Base-by-base conservation (phyloP, 768 basidiomycete genomes). In the Suillus discolor region DNA sequence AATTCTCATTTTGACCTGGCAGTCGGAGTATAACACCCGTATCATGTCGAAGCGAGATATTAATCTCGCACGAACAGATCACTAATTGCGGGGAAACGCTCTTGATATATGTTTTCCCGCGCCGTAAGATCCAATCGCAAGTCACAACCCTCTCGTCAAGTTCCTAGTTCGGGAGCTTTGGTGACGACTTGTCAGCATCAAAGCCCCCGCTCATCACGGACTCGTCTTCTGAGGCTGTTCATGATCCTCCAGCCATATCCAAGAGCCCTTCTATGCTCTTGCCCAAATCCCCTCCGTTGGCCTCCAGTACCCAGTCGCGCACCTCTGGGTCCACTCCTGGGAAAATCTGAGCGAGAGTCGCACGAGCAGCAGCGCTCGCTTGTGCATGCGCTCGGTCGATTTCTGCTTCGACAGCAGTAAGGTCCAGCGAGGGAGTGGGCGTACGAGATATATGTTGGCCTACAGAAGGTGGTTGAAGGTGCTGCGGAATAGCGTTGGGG, bases 271-370 rank as follows among this genome's bases (percentile, higher is more conserved):
- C 96, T 70, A 97, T 96, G 73, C 93, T 96, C 83, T 86, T 87
- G 49, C 94, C 95, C 65, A 97, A 73, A 79, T 97, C 94, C 23
- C 93, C 92, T 9, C 86, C 87, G 71, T 94, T 94, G 54, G 93
- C 94, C 74, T 97, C 95, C 65, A 97, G 79, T 42, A 98, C 94
- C 86, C 87, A 90, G 66, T 95, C 92, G 49, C 94, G 84, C 39
- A 97, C 87, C 76, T 96, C 96, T 55, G 75, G 75, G 72, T 98
- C 96, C 68, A 92, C 81, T 12, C 75, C 76, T 2, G 96, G 96
- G 84, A 98, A 98, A 67, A 97, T 97, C 78, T 96, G 94, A 64
- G 84, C 78, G 67, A 98, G 78, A 38, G 95, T 97, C 70, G 89
- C 88, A 63, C 83, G 79, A 61, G 93, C 84, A 3, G 92, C 92